Base-by-base conservation (phyloP, 2,329 filamentous ascomycete species). In the Aspergillus sp. region DNA sequence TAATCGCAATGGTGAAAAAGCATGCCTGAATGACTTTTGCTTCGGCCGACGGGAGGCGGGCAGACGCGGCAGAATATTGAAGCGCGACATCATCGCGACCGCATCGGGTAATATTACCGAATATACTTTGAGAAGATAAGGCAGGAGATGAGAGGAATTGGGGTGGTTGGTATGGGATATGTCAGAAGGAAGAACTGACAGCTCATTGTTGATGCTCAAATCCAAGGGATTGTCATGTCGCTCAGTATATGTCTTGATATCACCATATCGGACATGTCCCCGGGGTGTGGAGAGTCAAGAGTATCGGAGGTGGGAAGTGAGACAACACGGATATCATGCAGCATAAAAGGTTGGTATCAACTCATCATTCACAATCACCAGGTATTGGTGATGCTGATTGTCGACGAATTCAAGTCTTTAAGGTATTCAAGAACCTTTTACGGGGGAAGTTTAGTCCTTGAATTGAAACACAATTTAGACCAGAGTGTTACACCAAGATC, bases 41-140 rank as follows among this genome's bases (percentile, higher is more conserved):
- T 65, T 58, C 58, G 59, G 61, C 58, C 57, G 49, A 55, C 58
- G 63, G 60, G 62, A 54, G 66, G 72, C 71, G 71, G 73, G 62
- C 53, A 68, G 61, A 66, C 62, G 59, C 66, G 72, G 73, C 73
- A 75, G 67, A 75, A 75, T 66, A 42, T 49, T 48, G 38, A 50
- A 42, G 64, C 68, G 67, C 69, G 67, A 69, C 61, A 68, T 67
- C 65, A 64, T 67, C 57, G 49, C 53, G 52, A 25, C 62, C 58
- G 58, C 38, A 56, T 68, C 47, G 30, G 64, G 67, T 60, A 63
- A 65, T 66, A 65, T 67, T 55, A 19, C 53, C 53, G 53, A 55
- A n/a, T 55, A 44, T 55, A 42, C 39, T 55, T 50, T 15, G 25
- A 25, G 41, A n/a, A 11, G 41, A 19, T 19, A 44, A 13, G 41